Evolutionary conservation across 2,329 filamentous ascomycete genomes (phyloP), one percentile per base, ranked within the genome.

Genomic region (Penicillium nordicum): DNA sequence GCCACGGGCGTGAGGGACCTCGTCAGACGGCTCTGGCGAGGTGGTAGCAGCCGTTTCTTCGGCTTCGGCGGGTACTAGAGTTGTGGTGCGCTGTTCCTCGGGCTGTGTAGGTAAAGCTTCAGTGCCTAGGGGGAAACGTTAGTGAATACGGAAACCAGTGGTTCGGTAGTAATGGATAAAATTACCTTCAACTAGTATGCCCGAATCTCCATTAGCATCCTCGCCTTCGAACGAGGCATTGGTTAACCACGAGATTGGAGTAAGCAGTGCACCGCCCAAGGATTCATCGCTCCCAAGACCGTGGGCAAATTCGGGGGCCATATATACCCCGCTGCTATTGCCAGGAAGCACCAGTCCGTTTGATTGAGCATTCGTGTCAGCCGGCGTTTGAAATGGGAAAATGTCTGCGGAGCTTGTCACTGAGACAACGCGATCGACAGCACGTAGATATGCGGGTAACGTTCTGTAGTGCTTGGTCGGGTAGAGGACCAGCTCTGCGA

Each of bases 221-320:
- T 66, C 70, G 29, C 58, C 62, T 18, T 66, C 71, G 1, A 72
- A 66, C 1, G 70, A 69, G 34, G 64, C 46, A 64, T 74, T 72
- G 56, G 69, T 80, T 49, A 97, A 78, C 94, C 94, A 99, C 0
- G 92, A 90, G 55, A 99, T 97, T 0, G 93, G 94, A 1, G 93
- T 97, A 48, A 99, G 80, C 18, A 97, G 80, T 0, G 94, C 94
- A 7, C 94, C 94, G 23, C 93, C 93, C 1, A 97, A 79, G 12
- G 88, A 88, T 71, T 97, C 93, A 66, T 97, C 93, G 47, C 89
- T 91, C 2, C 91, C 92, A 7, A 93, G 78, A 6, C 66, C 65
- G 50, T 69, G 67, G 32, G 74, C 69, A 21, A 67, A 64, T 14
- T 74, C 67, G 40, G 72, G 61, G 23, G 58, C 36, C 8, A 74